phyloP scores from a whole-genome alignment of 129 eudicot species.

The Flaveria bidentis region DNA sequence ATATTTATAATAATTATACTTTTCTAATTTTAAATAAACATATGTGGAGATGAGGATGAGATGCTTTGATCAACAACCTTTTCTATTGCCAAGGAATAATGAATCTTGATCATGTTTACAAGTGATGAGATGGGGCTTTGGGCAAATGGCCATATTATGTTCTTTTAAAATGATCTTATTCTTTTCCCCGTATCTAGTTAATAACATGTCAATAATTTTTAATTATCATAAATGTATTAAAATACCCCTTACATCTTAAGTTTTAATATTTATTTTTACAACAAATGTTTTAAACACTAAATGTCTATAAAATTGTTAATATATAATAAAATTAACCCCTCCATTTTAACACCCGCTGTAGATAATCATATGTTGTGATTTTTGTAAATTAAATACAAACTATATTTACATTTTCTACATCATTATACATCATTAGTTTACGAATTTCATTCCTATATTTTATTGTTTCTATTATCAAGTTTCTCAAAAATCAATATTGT shows the following conservation, averaged over 20 bases:
- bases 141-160: no score
- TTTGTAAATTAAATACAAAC: background rate
- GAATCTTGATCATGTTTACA: constrained; percentile 43
- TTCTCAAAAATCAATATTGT: background rate
- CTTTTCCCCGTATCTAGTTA: no score
- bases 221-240: no score
- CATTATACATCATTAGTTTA: background rate
- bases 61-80: constrained; percentile 33
- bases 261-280: background rate
- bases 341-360: no score
- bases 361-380: background rate
- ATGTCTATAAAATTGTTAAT: no score
- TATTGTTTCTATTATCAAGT: background rate
- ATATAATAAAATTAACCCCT: no score
- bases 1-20: background rate
- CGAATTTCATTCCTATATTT: background rate
- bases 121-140: constrained; percentile 29
- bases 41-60: constrained; percentile 44
- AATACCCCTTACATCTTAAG: background rate
- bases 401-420: background rate
- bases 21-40: background rate
- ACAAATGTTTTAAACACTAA: background rate
- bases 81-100: constrained; percentile 41
- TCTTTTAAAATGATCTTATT: no score
- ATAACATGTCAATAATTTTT: no score